Evolutionary conservation across 2,329 filamentous ascomycete genomes (phyloP).

Genomic region (Akanthomyces muscarius): DNA sequence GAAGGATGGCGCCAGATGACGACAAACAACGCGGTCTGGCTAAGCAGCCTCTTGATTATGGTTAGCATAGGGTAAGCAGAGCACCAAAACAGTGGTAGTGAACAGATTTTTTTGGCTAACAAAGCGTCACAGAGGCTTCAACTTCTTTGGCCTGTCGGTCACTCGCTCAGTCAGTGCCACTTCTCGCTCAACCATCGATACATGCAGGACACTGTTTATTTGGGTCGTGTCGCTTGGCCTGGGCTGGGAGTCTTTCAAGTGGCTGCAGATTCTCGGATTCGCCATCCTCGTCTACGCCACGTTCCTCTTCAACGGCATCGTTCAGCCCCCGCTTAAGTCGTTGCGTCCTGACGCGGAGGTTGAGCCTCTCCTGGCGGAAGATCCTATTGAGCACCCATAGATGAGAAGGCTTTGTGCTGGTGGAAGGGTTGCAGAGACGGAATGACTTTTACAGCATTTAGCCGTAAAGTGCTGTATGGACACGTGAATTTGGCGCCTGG

Average conservation of each 20-base stretch:
- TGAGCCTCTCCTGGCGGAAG: constrained; percentile 70
- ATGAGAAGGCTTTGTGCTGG: neutral
- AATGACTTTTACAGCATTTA: neutral
- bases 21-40: constrained; percentile 62
- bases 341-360: constrained; percentile 55
- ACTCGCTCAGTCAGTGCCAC: constrained; percentile 88
- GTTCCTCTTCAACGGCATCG: constrained; percentile 91
- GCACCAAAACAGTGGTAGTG: neutral
- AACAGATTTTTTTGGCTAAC: constrained; percentile 20
- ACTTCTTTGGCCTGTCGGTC: constrained; percentile 95
- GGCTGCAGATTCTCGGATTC: constrained; percentile 89
- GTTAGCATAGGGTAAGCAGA: constrained; percentile 79
- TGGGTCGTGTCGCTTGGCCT: constrained; percentile 92
- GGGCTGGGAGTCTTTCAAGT: constrained; percentile 97
- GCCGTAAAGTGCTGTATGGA: neutral
- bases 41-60: constrained; percentile 90
- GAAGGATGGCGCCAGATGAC: constrained; percentile 83
- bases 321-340: constrained; percentile 73
- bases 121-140: constrained; percentile 69
- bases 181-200: constrained; percentile 92
- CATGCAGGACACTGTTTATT: constrained; percentile 94
- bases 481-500: neutral
- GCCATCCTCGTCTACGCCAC: constrained; percentile 90
- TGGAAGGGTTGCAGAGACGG: neutral
- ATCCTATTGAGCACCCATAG: constrained; percentile 69